Base-by-base conservation (phyloP, 1,284 basidiomycete genomes). In the Ganoderma lingzhi region DNA sequence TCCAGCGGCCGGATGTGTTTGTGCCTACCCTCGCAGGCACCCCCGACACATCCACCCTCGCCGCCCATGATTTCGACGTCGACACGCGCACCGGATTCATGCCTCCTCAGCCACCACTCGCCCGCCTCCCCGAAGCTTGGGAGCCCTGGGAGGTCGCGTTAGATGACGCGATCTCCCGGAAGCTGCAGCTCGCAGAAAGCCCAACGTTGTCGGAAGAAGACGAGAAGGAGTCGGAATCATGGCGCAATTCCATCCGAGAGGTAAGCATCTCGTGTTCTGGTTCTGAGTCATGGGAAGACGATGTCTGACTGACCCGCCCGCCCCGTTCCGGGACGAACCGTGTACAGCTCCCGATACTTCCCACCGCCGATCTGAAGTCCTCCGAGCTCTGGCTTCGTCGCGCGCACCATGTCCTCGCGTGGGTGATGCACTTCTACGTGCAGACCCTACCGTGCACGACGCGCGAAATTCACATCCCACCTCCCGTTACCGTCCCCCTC, bases 61-160 rank as follows among this genome's bases (percentile, higher is more conserved):
- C 95, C 15, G 93, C 95, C 4, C 95, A 96, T 78, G 96, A 98
- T 84, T 98, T 96, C 84, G 96, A 98, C 79, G 93, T 98, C 73
- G 95, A 97, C 78, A 94, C 94, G 1, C 86, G 91, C 30, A 96
- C 96, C 0, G 97, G 97, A 0, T 98, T 99, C 79, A 90, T 98
- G 85, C 96, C 97, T 0, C 93, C 94, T 0, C 87, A 93, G 41
- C 87, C 88, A 0, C 96, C 96, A 0, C 76, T 96, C 0, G 75
- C 79, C 48, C 86, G 91, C 12, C 86, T 98, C 0, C 86, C 88
- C 0, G 74, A 70, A 0, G 80, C 83, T 65, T 96, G 90, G 85
- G 89, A 89, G 44, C 75, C 85, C 23, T 97, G 94, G 95, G 96
- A 96, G 80, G 77, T 77, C 37, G 76, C 79, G 51, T 84, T 90